These are phyloP conservation scores for Aureobasidium subglaciale DNA, from an alignment of 2,329 filamentous ascomycete genomes.

Conservation along the genomic window DNA sequence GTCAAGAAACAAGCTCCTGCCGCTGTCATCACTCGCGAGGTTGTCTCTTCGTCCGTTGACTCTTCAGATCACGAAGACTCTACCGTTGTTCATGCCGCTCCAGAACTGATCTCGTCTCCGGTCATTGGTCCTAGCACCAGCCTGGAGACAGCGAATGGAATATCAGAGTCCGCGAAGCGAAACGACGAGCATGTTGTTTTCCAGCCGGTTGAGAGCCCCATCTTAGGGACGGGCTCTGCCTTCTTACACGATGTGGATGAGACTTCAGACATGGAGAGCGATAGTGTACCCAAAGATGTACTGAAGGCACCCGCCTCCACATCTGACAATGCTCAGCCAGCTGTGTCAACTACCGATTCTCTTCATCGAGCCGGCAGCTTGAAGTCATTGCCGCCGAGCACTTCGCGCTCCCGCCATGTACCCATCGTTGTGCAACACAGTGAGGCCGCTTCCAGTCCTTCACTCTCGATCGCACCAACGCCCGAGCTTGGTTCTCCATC, in stretches of 20 bases:
- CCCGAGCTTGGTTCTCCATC: not conserved
- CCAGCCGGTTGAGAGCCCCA: conserved; percentile 4
- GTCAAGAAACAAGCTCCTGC: not conserved
- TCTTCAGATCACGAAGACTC: not conserved
- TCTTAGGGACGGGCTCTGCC: not conserved
- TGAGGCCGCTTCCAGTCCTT: not conserved
- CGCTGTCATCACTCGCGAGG: not conserved
- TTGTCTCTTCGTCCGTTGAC: not conserved
- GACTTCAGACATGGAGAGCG: not conserved
- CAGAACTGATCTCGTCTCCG: not conserved
- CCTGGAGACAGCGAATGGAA: no score
- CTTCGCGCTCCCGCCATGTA: conserved; percentile 14
- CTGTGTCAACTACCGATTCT: not conserved
- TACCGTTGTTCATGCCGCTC: not conserved
- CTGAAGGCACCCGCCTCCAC: not conserved
- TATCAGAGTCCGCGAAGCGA: not conserved
- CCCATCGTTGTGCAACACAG: conserved; percentile 18
- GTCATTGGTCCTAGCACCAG: not conserved
- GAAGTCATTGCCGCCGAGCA: not conserved
- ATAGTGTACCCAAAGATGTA: not conserved
- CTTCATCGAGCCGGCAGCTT: not conserved
- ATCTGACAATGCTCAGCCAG: not conserved
- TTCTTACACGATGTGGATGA: not conserved
- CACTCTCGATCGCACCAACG: not conserved
- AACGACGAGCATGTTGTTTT: not conserved